Percentiles rank a stretch among this genome's conserved stretches.
phyloP scores from a whole-genome alignment of 768 basidiomycete genomes.

The Hygrophorus russula region DNA sequence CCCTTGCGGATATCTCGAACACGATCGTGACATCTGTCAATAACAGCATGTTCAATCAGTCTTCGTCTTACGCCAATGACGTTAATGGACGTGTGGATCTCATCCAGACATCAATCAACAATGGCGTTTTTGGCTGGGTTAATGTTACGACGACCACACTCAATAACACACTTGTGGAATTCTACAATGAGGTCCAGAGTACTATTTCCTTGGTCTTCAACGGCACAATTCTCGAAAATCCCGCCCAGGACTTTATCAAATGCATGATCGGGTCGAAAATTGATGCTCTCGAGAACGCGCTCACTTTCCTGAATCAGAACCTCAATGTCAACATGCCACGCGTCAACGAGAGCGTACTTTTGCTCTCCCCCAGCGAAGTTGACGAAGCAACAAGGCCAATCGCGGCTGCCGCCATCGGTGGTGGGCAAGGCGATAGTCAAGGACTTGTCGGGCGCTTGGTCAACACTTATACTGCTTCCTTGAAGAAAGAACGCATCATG shows the following conservation, averaged over 20 bases:
- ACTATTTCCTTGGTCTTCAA: slow-evolving; percentile 74
- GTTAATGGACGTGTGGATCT: slow-evolving; percentile 62
- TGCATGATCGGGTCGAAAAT: slow-evolving; percentile 93
- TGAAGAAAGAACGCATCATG: slow-evolving; percentile 77
- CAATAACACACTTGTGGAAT: slow-evolving; percentile 75
- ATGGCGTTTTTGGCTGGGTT: slow-evolving; percentile 91
- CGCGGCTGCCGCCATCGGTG: slow-evolving; percentile 70
- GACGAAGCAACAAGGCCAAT: slow-evolving; percentile 74
- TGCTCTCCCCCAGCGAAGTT: slow-evolving; percentile 62
- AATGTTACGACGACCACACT: slow-evolving; percentile 81
- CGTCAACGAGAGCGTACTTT: slow-evolving; percentile 62
- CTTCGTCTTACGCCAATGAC: slow-evolving; percentile 60
- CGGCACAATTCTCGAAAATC: slow-evolving; percentile 69
- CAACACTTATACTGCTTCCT: slow-evolving; percentile 53
- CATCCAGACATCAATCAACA: slow-evolving; percentile 70
- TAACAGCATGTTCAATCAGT: slow-evolving; percentile 73
- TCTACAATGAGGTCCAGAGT: slow-evolving; percentile 79
- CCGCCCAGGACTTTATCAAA: slow-evolving; percentile 76
- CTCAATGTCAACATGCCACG: slow-evolving; percentile 71
- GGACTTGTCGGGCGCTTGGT: slow-evolving; percentile 69
- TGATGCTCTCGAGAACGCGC: slow-evolving; percentile 69
- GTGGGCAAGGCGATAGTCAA: slow-evolving; percentile 33
- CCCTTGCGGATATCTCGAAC: slow-evolving; percentile 55
- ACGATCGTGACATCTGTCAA: slow-evolving; percentile 72
- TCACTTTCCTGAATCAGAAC: slow-evolving; percentile 89